Evolutionary conservation across 2,329 filamentous ascomycete genomes (phyloP).

Genomic region (Alternaria triticimaculans): DNA sequence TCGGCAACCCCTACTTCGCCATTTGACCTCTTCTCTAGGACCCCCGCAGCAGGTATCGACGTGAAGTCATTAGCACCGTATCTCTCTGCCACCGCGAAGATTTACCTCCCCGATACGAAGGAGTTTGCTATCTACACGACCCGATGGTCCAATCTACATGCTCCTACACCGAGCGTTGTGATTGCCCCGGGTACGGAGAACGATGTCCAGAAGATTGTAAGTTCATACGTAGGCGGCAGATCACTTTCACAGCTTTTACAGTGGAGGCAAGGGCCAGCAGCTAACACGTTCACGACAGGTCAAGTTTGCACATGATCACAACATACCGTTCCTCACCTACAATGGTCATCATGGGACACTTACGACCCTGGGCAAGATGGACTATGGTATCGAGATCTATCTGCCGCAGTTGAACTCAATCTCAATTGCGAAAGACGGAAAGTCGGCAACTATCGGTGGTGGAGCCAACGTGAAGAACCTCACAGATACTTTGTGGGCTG

Average conservation of each 20-base stretch:
- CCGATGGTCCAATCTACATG: conserved; percentile 25
- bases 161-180: conserved; percentile 26
- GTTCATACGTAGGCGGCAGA: background rate
- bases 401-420: conserved; percentile 55
- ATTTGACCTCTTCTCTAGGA: conserved; percentile 2
- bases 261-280: background rate
- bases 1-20: background rate
- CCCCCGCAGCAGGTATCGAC: conserved; percentile 22
- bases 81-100: conserved; percentile 20
- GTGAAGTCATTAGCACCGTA: conserved; percentile 21
- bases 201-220: conserved; percentile 30
- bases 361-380: conserved; percentile 57
- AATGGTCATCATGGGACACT: conserved; percentile 62
- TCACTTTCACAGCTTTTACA: no score
- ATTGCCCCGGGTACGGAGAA: conserved; percentile 26
- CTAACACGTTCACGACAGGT: conserved; percentile 39
- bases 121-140: conserved; percentile 18
- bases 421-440: conserved; percentile 51
- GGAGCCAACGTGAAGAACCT: conserved; percentile 57
- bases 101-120: conserved; percentile 22
- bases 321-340: conserved; percentile 60
- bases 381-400: conserved; percentile 60
- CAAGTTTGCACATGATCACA: conserved; percentile 56
- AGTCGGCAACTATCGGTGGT: conserved; percentile 58
- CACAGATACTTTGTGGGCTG: conserved; percentile 58